phyloP scores from a whole-genome alignment of 305 asterid genomes.

The Rubia balearica region DNA sequence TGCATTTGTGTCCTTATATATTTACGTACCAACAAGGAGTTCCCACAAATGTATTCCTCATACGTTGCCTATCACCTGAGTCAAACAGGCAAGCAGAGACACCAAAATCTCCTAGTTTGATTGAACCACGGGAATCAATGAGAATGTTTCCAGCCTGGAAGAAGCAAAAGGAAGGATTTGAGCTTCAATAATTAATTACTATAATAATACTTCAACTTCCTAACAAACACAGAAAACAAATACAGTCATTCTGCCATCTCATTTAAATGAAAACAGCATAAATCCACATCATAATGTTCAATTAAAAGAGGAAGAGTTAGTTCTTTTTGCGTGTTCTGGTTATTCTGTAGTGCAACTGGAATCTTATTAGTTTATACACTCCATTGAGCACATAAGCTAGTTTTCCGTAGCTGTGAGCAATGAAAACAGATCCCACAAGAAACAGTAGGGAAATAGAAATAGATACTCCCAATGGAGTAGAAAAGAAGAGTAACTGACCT shows the following conservation, averaged over 20 bases:
- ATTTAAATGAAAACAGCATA: not conserved
- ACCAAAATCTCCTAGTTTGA: slow-evolving; percentile 96
- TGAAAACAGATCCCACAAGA: not conserved
- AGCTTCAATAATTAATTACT: not conserved
- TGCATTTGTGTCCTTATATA: slow-evolving; percentile 1
- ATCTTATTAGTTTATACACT: not conserved
- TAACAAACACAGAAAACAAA: not conserved
- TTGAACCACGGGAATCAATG: slow-evolving; percentile 71
- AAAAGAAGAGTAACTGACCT: slow-evolving; percentile 43
- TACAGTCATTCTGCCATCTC: not conserved
- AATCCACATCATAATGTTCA: not conserved
- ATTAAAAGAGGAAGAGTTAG: not conserved
- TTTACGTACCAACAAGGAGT: slow-evolving; percentile 93
- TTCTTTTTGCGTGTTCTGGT: not conserved
- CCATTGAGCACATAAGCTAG: not conserved
- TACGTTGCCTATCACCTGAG: slow-evolving; percentile 88
- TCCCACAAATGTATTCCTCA: slow-evolving; percentile 94
- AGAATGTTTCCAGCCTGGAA: slow-evolving; percentile 91
- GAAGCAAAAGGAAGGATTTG: slow-evolving; percentile 1
- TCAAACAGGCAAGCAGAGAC: slow-evolving; percentile 97
- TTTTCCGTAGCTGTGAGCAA: not conserved
- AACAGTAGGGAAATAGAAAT: not conserved
- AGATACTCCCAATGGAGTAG: not conserved
- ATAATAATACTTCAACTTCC: not conserved
- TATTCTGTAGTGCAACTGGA: not conserved